Base-by-base conservation (phyloP, 345 rosid species). In the Eucalyptus curtisii region DNA sequence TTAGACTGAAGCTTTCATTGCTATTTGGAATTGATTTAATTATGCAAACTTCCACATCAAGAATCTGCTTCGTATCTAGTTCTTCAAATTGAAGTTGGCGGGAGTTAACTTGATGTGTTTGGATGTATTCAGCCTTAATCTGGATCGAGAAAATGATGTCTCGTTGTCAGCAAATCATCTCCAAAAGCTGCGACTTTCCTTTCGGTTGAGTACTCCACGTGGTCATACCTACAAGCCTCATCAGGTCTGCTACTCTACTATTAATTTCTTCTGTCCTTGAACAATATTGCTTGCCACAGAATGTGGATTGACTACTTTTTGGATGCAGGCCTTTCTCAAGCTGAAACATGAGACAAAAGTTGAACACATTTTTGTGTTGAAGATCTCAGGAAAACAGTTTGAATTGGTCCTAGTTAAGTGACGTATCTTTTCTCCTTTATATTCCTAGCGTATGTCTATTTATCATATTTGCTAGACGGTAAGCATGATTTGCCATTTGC, bases 161-260 rank as follows among this genome's bases (percentile, higher is more conserved):
- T 93, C 99, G 59, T 92, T 97, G 90, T 92, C 97, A 52, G 99
- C 99, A 59, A 98, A 97, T 91, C 99, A 98, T 90, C 99, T 98
- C 53, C 99, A 98, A 91, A 98, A 96, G 94, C 91, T 98, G 89
- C 97, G 94, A 10, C 89, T 98, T n/a, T 94, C 97, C 12, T 97
- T 95, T 88, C 93, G 90, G 86, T 90, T 98, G 92, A 92, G 95
- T 86, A 94, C 96, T 87, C 98, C 99, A 89, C 89, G 55, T 87
- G 97, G 96, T 49, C 93, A 25, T 89, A 92, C 93, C 80, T 98
- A 97, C 94, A 95, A 92, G 93, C 99, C 99, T 88, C 99, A 97
- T 92, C 99, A 98, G 98, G 99, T 98, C 87, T 88, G 90, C 90
- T 82, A 45, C 27, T 37, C 24, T n/a, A 81, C 20, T 33, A 22